A percentile compares a stretch with the other conserved stretches of the same genome.
These are phyloP conservation scores for Glycyrrhiza uralensis DNA, from an alignment of 306 rosid species.

Conservation along the genomic window DNA sequence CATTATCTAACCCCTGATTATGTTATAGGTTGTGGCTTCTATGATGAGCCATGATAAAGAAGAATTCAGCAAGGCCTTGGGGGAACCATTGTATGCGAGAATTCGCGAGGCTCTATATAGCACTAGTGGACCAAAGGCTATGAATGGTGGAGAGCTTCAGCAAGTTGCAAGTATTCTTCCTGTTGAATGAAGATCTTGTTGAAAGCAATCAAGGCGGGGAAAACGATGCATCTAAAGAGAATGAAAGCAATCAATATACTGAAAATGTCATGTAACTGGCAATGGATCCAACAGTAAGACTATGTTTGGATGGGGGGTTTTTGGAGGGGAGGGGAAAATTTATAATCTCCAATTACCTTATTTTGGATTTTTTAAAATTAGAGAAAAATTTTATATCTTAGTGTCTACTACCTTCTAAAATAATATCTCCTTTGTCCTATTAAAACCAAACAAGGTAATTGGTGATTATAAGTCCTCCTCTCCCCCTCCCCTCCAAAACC, in stretches of 20 bases:
- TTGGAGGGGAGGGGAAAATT: no score
- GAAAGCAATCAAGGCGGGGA: constrained; percentile 17
- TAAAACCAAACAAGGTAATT: no score
- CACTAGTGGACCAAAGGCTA: constrained; percentile 24
- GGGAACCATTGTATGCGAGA: constrained; percentile 50
- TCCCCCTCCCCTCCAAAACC: no score
- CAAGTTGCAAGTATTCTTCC: constrained; percentile 17
- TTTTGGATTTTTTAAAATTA: no score
- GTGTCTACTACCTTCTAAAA: no score
- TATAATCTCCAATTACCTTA: no score
- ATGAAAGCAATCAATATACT: constrained; percentile 5
- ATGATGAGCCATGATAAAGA: constrained; percentile 43
- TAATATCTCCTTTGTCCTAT: no score
- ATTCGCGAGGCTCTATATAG: constrained; percentile 56
- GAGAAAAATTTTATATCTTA: no score
- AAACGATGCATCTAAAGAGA: constrained; percentile 29
- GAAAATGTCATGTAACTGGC: constrained; percentile 8
- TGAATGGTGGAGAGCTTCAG: constrained; percentile 26
- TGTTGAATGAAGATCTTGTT: constrained; percentile 24
- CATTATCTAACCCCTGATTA: neutral
- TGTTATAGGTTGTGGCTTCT: constrained; percentile 59
- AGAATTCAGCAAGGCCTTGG: constrained; percentile 60
- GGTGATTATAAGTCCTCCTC: no score
- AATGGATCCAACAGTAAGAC: constrained; percentile 4
- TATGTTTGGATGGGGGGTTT: no score